Evolutionary conservation across 441 rosid species (phyloP), one percentile per base, ranked within the genome.

Genomic region (Eruca vesicaria): DNA sequence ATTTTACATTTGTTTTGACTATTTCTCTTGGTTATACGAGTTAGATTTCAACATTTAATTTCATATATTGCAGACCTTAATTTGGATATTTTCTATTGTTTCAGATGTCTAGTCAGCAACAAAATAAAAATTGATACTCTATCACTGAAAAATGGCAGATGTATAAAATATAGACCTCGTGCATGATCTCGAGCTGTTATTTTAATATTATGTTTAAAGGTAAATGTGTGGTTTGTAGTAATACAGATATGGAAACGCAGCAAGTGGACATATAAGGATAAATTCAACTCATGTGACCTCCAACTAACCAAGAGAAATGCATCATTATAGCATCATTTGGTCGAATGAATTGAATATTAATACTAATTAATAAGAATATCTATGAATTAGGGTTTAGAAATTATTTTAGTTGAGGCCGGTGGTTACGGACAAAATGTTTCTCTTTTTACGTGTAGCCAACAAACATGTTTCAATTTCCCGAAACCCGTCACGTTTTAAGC

Each of bases 401-500:
- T 63, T 63, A 9, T 23, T 43, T 76, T 20, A 20, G 38, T 61
- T 64, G 60, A 63, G 32, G 71, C 71, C 52, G 63, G 69, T 68
- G 75, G 71, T 64, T 64, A 57, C 62, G 23, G 80, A 76, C 75
- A 76, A 64, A 69, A 76, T 57, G 32, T 57, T 53, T 63, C 41
- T 76, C 66, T 70, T 76, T 76, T 63, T 56, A 15, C 66, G 80
- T 45, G 70, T 52, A 64, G 21, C 74, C 28, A 12, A 69, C 26
- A 64, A 64, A 43, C 16, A 8, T 32, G 53, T 64, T 76, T 76
- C 71, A 76, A 45, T 64, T 76, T 75, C 71, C 66, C 56, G 50
- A 64, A 64, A 45, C 67, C 71, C 38, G 63, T 76, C 20, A 63
- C 59, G 59, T 69, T 73, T 43, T 29, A 66, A 57, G 33, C 64